Conservation (phyloP, 1,284 basidiomycete genomes). For the Rhodotorula sp. region DNA sequence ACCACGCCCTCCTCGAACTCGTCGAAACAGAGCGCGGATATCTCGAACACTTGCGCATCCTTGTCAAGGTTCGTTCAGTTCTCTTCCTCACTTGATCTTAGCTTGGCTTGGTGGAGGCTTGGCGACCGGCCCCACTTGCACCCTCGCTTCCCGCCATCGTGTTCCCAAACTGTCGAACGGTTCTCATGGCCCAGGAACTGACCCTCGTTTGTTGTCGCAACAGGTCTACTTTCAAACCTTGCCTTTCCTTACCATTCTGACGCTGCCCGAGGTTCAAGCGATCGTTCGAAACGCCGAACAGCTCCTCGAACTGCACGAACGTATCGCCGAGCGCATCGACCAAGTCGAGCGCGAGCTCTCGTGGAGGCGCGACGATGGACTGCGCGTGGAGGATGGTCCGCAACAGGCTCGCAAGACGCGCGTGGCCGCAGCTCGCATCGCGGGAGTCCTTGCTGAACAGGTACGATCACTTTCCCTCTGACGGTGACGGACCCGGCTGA, state of each 20-base stretch:
- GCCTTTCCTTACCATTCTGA: constrained; percentile 50
- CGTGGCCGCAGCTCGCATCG: constrained; percentile 59
- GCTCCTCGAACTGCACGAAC: constrained; percentile 71
- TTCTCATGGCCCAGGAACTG: not conserved
- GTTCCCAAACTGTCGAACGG: not conserved
- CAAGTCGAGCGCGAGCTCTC: constrained; percentile 62
- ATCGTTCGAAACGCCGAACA: constrained; percentile 71
- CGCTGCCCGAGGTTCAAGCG: constrained; percentile 47
- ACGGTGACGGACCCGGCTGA: not conserved
- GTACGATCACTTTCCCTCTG: constrained; percentile 51
- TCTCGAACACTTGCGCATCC: constrained; percentile 67
- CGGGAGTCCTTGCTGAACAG: constrained; percentile 65
- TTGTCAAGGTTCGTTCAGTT: constrained; percentile 63
- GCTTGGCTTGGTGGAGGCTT: not conserved
- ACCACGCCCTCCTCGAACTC: constrained; percentile 73
- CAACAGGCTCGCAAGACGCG: constrained; percentile 24
- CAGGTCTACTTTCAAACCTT: constrained; percentile 54
- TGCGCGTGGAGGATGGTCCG: not conserved
- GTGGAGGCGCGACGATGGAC: constrained; percentile 40
- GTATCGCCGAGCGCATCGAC: constrained; percentile 57
- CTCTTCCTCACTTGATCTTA: not conserved
- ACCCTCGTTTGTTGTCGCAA: not conserved
- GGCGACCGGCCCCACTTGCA: not conserved
- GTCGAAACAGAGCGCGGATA: constrained; percentile 80
- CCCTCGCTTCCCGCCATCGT: not conserved